Conservation (phyloP, 768 basidiomycete species). For the Lentinula lateritia region DNA sequence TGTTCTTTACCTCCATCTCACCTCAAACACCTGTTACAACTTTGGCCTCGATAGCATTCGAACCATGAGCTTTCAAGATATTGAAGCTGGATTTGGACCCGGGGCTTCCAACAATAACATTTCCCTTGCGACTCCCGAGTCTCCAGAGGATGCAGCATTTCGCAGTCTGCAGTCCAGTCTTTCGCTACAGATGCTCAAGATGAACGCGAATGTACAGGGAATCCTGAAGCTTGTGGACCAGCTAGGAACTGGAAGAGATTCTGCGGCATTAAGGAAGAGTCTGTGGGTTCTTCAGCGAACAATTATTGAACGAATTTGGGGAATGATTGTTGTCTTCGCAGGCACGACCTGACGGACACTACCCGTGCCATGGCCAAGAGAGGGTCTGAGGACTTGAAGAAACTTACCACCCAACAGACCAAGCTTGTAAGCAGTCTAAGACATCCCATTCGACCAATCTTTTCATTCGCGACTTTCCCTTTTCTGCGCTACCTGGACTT, state of each 20-base stretch:
- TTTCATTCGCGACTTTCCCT: background rate
- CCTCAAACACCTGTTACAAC: background rate
- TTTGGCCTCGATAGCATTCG: background rate
- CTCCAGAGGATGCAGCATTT: conserved; percentile 71
- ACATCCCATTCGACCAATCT: background rate
- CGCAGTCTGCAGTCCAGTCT: conserved; percentile 70
- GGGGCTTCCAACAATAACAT: conserved; percentile 27
- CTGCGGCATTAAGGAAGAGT: conserved; percentile 70
- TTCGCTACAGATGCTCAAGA: conserved; percentile 96
- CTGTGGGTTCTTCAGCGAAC: conserved; percentile 53
- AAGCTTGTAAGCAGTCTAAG: conserved; percentile 40
- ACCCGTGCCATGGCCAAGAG: conserved; percentile 95
- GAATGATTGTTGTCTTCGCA: conserved; percentile 21
- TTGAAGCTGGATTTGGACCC: conserved; percentile 41
- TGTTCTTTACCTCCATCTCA: background rate
- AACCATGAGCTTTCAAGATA: conserved; percentile 52
- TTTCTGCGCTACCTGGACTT: background rate
- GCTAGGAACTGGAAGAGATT: conserved; percentile 82
- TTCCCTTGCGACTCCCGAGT: conserved; percentile 24
- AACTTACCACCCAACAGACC: conserved; percentile 63
- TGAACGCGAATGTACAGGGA: conserved; percentile 95
- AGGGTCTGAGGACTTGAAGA: conserved; percentile 90
- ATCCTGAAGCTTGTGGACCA: conserved; percentile 96
- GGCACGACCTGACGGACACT: conserved; percentile 91
- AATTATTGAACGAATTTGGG: background rate